Evolutionary conservation across 306 rosid species (phyloP).

Genomic region (Quillaja saponaria): DNA sequence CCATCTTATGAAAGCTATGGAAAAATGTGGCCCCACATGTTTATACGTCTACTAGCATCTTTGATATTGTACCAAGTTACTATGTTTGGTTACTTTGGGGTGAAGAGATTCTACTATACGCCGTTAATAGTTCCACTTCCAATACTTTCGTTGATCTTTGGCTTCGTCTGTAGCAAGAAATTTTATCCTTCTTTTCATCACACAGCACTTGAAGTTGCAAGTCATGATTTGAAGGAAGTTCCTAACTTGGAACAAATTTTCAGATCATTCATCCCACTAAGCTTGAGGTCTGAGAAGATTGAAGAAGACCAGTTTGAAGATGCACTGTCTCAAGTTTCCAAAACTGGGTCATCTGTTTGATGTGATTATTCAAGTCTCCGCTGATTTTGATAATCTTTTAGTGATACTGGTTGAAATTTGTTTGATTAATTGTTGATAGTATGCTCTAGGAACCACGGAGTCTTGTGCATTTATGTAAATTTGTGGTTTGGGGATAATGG

Average conservation of each 20-base stretch:
- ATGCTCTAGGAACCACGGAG: no score
- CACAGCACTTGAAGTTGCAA: conserved; percentile 64
- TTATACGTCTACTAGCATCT: conserved; percentile 65
- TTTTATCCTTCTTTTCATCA: conserved; percentile 62
- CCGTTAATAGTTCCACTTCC: conserved; percentile 66
- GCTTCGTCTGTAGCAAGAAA: conserved; percentile 52
- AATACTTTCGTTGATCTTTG: conserved; percentile 53
- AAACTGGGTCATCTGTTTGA: conserved; percentile 53
- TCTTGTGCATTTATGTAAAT: no score
- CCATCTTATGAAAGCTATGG: conserved; percentile 91
- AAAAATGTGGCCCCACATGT: conserved; percentile 93
- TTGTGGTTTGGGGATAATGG: no score
- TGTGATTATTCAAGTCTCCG: background rate
- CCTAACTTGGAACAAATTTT: conserved; percentile 74
- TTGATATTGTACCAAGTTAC: conserved; percentile 75
- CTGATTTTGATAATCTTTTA: no score
- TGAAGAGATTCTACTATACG: conserved; percentile 50
- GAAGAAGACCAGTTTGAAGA: conserved; percentile 73
- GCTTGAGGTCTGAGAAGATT: conserved; percentile 69
- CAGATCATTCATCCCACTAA: conserved; percentile 66
- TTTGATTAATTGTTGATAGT: no score
- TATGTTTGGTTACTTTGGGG: conserved; percentile 77
- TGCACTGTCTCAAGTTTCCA: conserved; percentile 64
- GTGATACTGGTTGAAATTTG: no score
- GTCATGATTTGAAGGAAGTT: conserved; percentile 44